Base-by-base conservation (phyloP, 345 rosid species). In the Arabidopsis thaliana region DNA sequence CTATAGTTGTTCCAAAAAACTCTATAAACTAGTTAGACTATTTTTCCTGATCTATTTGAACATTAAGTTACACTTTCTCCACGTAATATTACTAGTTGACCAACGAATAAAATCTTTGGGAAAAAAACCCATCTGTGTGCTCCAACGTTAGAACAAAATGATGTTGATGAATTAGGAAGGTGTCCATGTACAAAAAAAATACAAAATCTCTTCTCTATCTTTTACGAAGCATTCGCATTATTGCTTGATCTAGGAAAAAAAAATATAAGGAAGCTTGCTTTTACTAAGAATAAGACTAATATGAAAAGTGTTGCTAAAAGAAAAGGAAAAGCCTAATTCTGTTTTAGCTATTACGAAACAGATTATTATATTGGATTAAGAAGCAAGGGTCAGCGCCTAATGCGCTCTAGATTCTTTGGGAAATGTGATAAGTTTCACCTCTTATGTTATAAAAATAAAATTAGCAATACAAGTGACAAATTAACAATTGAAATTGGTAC, bases 331-430 rank as follows among this genome's bases (percentile, higher is more conserved):
- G 51, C 20, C 30, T 64, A 46, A 46, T 45, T 71, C 37, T 71
- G 46, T 56, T 77, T 70, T 71, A 38, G 36, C 41, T 55, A 62
- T 25, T 13, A 70, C 24, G 67, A 51, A 78, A 65, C 68, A 52
- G 4, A 78, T 74, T 81, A 42, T 81, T 16, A 79, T 44, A 82
- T 70, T 80, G 63, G 63, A 79, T 83, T 85, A 37, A 72, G 81
- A 84, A 82, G 84, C 88, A 80, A 69, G 58, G 87, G 95, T 90
- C 96, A 93, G 98, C 91, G 90, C 86, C 96, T 88, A 88, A 87
- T 91, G 88, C 98, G 97, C 94, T 86, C 97, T 87, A 94, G 97
- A 86, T 87, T 91, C 93, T 80, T 87, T 80, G 96, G 91, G 85
- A 89, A 88, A 61, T 84, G 89, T 1, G 68, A 73, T 72, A 36